phyloP scores from a whole-genome alignment of 2,329 filamentous ascomycete species.

The Colletotrichum chlorophyti region DNA sequence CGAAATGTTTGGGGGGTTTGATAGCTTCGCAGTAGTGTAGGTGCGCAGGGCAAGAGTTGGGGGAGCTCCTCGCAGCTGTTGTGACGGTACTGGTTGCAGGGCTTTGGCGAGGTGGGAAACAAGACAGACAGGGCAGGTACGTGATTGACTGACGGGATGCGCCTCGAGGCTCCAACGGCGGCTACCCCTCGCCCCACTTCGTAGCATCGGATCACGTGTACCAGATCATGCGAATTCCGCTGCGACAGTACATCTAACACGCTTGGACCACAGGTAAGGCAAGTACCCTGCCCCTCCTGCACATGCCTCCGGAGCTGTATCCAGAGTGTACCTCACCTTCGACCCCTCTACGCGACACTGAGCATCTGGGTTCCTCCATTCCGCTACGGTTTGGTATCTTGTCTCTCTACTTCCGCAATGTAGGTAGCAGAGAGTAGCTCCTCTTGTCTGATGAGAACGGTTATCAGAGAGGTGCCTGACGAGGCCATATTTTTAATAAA shows the following conservation, averaged over 20 bases:
- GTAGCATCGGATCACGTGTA: constrained; percentile 3
- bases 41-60: constrained; percentile 4
- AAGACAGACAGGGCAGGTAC: constrained; percentile 5
- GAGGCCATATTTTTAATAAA: too few relatives aligned
- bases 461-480: too few relatives aligned
- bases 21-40: constrained; percentile 1
- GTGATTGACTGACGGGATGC: background rate
- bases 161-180: constrained; percentile 14
- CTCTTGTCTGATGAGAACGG: too few relatives aligned
- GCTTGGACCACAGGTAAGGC: constrained; percentile 2
- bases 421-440: too few relatives aligned
- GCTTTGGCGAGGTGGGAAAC: background rate
- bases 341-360: constrained; percentile 15
- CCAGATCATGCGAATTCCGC: background rate
- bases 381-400: background rate
- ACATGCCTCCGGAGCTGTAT: constrained; percentile 24
- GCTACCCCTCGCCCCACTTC: constrained; percentile 2
- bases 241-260: background rate
- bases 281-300: constrained; percentile 25
- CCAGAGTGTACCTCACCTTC: constrained; percentile 5
- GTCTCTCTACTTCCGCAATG: too few relatives aligned
- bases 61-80: constrained; percentile 6
- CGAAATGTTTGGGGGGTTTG: background rate
- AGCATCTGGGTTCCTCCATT: background rate
- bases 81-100: background rate